These are phyloP conservation scores for Herpetospermum pedunculosum DNA, from an alignment of 306 rosid genomes.

Conservation along the genomic window DNA sequence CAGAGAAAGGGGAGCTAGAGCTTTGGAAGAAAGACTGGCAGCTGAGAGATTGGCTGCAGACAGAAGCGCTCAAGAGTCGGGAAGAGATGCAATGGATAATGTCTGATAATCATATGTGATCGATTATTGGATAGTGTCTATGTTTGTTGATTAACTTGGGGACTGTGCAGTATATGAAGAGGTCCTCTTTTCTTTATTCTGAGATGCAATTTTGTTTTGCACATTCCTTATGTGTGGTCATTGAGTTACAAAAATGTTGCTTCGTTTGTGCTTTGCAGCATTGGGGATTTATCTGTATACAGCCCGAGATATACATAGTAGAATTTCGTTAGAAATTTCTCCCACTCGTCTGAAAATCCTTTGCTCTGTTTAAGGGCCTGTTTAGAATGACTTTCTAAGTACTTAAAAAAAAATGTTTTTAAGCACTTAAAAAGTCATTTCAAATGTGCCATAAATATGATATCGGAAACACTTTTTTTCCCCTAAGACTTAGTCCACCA, in stretches of 20 bases:
- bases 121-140: constrained; percentile 11
- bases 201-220: constrained; percentile 19
- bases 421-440: too few relatives aligned
- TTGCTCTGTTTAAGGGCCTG: neutral
- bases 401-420: too few relatives aligned
- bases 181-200: neutral
- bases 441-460: too few relatives aligned
- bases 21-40: constrained; percentile 88
- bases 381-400: too few relatives aligned
- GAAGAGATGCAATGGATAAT: constrained; percentile 35
- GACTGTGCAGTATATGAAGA: constrained; percentile 15
- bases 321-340: neutral
- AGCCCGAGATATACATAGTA: constrained; percentile 1
- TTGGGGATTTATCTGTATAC: constrained; percentile 5
- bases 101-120: constrained; percentile 30
- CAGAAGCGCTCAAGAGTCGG: constrained; percentile 33
- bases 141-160: constrained; percentile 9
- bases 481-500: too few relatives aligned
- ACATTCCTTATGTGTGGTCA: constrained; percentile 15
- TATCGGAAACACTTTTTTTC: neutral
- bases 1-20: constrained; percentile 94
- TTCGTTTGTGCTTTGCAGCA: neutral
- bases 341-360: neutral
- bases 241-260: constrained; percentile 6
- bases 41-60: constrained; percentile 60